Percentiles rank a stretch among this genome's conserved stretches.
These are phyloP conservation scores for Curvularia sp. DNA, from an alignment of 2,329 filamentous ascomycete genomes.

Conservation along the genomic window DNA sequence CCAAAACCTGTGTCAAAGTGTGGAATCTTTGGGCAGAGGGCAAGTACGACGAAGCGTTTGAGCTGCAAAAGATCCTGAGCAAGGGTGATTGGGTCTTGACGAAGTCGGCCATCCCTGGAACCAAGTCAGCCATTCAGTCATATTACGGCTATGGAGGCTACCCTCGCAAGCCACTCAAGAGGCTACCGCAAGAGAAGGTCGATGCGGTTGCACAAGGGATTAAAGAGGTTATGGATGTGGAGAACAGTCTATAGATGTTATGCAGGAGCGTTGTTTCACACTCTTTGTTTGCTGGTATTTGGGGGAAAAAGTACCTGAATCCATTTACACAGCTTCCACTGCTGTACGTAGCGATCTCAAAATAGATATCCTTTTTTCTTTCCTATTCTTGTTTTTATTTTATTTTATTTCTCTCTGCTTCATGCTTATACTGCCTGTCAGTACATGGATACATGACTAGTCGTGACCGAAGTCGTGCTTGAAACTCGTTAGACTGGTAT, in stretches of 20 bases:
- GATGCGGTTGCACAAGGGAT: slow-evolving; percentile 52
- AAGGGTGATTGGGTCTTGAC: slow-evolving; percentile 84
- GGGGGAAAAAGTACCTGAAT: slow-evolving; percentile 15
- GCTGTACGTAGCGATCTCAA: slow-evolving; percentile 28
- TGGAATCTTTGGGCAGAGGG: slow-evolving; percentile 78
- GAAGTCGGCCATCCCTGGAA: slow-evolving; percentile 83
- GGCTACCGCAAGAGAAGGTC: slow-evolving; percentile 65
- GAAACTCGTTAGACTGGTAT: not conserved
- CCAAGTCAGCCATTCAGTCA: slow-evolving; percentile 80
- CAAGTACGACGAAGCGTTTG: slow-evolving; percentile 75
- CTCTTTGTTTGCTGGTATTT: slow-evolving; percentile 12
- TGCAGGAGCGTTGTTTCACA: slow-evolving; percentile 4
- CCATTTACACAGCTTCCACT: slow-evolving; percentile 23
- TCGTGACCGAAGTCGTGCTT: not conserved
- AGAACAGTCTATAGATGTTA: slow-evolving; percentile 53
- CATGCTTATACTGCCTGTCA: not conserved
- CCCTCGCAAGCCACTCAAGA: slow-evolving; percentile 75
- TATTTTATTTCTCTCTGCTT: no score
- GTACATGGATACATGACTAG: not conserved
- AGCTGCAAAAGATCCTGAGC: slow-evolving; percentile 77
- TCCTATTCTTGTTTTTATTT: not conserved
- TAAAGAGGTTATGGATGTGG: slow-evolving; percentile 69
- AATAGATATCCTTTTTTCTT: slow-evolving; percentile 13
- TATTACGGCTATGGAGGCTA: slow-evolving; percentile 84
- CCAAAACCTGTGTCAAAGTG: slow-evolving; percentile 78